Base-by-base conservation (phyloP, 148 eudicot genomes). In the Rhododendron vialii region DNA sequence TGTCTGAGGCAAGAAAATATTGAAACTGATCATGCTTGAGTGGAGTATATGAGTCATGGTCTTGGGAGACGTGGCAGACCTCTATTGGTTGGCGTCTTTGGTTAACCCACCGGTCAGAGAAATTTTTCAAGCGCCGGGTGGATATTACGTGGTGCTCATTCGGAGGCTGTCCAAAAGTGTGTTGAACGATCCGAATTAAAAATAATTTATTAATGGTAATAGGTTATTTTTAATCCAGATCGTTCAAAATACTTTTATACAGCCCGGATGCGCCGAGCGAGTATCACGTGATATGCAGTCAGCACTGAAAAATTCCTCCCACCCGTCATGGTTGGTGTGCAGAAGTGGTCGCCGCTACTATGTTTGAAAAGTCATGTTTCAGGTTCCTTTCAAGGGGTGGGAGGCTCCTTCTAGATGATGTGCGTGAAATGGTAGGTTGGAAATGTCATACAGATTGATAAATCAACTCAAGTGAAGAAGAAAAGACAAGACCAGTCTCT, bases 221-320 rank as follows among this genome's bases (percentile, higher is more conserved):
- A 38, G 0, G 7, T 38, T 38, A 38, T 38, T 38, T 38, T 38
- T 38, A 38, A 38, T 38, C 43, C 43, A 0, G 0, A 38, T 38
- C 0, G 7, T 38, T 38, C 43, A 5, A 38, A 38, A 38, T 0
- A 38, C 7, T 38, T 38, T 38, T 38, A 3, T 0, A 38, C 43
- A 0, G 7, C 0, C 0, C 0, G 43, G 0, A 38, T 38, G 43
- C 0, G 6, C 43, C 0, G 7, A 38, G 0, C 7, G 43, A 5
- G 43, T 3, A 38, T 6, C 7, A 38, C 43, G 41, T 38, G 41
- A 5, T 38, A 38, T 6, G 5, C 41, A 38, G 4, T 4, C 38
- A 3, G 4, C 38, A 38, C 0, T 5, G 7, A 38, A 38, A 38
- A 38, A 38, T 38, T 38, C 7, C 0, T 38, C 43, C 41, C 43